Conservation (phyloP, 2,329 filamentous ascomycete species). For the Microdochium paspali region DNA sequence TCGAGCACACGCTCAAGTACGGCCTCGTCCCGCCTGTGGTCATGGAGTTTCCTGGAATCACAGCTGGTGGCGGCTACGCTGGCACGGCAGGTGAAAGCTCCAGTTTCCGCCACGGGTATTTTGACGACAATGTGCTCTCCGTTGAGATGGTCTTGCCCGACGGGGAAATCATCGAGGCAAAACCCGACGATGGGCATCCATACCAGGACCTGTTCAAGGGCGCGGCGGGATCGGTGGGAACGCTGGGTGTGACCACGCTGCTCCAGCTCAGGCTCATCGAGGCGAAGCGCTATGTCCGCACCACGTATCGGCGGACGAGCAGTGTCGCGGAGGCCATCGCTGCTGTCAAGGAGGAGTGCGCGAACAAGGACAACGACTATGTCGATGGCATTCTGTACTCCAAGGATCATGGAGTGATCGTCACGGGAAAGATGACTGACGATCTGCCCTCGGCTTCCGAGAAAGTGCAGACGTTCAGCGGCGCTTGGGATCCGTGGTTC, state of each 20-base stretch:
- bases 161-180: constrained; percentile 51
- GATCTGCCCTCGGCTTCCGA: constrained; percentile 26
- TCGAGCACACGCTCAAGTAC: constrained; percentile 54
- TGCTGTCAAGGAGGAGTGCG: constrained; percentile 37
- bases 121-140: constrained; percentile 52
- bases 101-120: constrained; percentile 62
- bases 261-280: constrained; percentile 55
- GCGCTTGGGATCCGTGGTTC: constrained; percentile 63
- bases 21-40: constrained; percentile 62
- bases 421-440: constrained; percentile 54
- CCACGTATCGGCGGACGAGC: constrained; percentile 48
- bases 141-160: constrained; percentile 64
- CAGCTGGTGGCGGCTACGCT: constrained; percentile 61
- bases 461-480: constrained; percentile 27
- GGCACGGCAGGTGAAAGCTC: constrained; percentile 64
- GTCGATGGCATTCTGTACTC: constrained; percentile 65
- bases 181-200: constrained; percentile 7
- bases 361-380: constrained; percentile 47
- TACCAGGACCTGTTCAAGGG: constrained; percentile 52
- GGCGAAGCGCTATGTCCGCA: constrained; percentile 50
- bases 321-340: constrained; percentile 37
- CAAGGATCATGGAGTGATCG: constrained; percentile 52
- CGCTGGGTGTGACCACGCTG: constrained; percentile 57
- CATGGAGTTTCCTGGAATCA: constrained; percentile 71
- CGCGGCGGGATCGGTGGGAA: constrained; percentile 59